phyloP scores from a whole-genome alignment of 805 yeast genomes.

The Clavispora vitiphila region DNA sequence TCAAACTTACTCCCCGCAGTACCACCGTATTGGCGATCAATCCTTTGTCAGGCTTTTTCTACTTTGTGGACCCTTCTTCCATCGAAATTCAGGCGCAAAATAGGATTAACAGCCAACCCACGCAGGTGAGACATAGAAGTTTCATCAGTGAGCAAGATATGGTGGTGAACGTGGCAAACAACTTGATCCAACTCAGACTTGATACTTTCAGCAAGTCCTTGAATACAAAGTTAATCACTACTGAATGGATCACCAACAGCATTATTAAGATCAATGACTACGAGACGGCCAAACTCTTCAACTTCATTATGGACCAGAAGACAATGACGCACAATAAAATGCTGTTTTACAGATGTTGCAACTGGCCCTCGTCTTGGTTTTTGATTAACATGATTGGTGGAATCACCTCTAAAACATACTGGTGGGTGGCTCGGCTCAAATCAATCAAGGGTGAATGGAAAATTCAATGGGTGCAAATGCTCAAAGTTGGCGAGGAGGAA shows the following conservation, averaged over 20 bases:
- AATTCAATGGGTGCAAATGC: conserved; percentile 44
- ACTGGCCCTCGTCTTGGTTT: conserved; percentile 58
- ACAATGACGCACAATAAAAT: conserved; percentile 15
- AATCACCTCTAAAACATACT: conserved; percentile 31
- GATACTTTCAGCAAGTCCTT: conserved; percentile 48
- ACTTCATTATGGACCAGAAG: conserved; percentile 23
- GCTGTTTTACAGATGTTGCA: conserved; percentile 43
- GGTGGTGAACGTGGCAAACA: conserved; percentile 25
- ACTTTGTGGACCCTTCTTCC: conserved; percentile 36
- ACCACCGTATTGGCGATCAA: conserved; percentile 34
- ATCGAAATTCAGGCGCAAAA: conserved; percentile 28
- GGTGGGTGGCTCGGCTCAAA: conserved; percentile 52
- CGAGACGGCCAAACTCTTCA: conserved; percentile 41
- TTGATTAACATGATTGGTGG: conserved; percentile 38
- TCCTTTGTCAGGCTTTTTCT: conserved; percentile 37
- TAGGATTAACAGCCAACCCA: conserved; percentile 25
- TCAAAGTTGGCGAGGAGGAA: conserved; percentile 13
- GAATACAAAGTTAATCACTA: conserved; percentile 52
- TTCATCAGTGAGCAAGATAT: conserved; percentile 28
- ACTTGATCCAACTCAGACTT: conserved; percentile 43
- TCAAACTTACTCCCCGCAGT: conserved; percentile 29
- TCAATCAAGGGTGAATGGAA: conserved; percentile 51
- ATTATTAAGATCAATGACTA: conserved; percentile 45
- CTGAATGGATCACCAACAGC: conserved; percentile 65
- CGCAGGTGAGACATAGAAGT: conserved; percentile 12